Percentiles rank a stretch among this genome's conserved stretches.
These are phyloP conservation scores for Triticum aestivum DNA, from an alignment of 176 grass and related monocot species.

Conservation along the genomic window IWGSC_CS_RefSeq_v2.1 NC_057805.1:70287629-70288128, in stretches of 20 bases:
- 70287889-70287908: background rate
- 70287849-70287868: background rate
- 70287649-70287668: background rate
- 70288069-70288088: background rate
- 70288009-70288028: background rate
- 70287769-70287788: slow-evolving; percentile 83
- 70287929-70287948: background rate
- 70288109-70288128: slow-evolving; percentile 17
- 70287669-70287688: background rate
- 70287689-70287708: slow-evolving; percentile 15
- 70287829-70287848: too few species aligned
- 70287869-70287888: background rate
- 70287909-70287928: background rate
- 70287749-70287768: slow-evolving; percentile 69
- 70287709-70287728: slow-evolving; percentile 50
- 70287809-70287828: slow-evolving; percentile 91
- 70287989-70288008: background rate
- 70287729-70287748: slow-evolving; percentile 60
- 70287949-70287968: background rate
- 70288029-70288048: slow-evolving; percentile 24
- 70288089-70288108: background rate
- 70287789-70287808: slow-evolving; percentile 93
- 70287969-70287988: slow-evolving; percentile 8
- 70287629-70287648: background rate
- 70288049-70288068: background rate